Conservation (phyloP, 306 rosid genomes). For the Neltuma alba region DNA sequence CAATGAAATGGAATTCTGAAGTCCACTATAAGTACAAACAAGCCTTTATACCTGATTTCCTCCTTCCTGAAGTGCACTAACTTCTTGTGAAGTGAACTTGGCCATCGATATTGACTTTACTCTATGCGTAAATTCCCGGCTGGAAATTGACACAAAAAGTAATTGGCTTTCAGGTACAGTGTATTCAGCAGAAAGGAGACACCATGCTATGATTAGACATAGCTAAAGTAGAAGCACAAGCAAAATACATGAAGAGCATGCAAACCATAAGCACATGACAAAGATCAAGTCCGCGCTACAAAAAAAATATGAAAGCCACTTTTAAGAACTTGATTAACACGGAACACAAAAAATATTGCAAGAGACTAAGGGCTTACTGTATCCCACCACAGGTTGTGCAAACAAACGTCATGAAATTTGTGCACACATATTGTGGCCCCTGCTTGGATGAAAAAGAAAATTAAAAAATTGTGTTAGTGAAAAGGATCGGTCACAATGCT, state of each 20-base stretch:
- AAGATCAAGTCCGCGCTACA: constrained; percentile 30
- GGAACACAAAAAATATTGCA: neutral
- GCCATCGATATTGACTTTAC: constrained; percentile 96
- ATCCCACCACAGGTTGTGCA: constrained; percentile 95
- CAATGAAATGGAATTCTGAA: constrained; percentile 21
- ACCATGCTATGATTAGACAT: neutral
- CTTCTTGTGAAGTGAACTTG: constrained; percentile 89
- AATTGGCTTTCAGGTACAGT: constrained; percentile 27
- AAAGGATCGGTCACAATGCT: constrained; percentile 27
- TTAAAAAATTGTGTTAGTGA: constrained; percentile 13
- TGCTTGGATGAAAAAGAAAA: constrained; percentile 39
- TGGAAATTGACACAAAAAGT: constrained; percentile 48
- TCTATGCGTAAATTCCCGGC: constrained; percentile 94
- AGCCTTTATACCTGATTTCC: constrained; percentile 76
- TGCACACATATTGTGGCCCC: constrained; percentile 99
- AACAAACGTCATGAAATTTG: constrained; percentile 91
- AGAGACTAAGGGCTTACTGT: constrained; percentile 71
- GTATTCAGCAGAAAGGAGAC: constrained; percentile 26
- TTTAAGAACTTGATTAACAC: constrained; percentile 10
- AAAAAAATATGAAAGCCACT: constrained; percentile 16
- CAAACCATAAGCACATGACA: constrained; percentile 12
- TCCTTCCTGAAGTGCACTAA: constrained; percentile 86
- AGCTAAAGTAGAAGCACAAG: constrained; percentile 14
- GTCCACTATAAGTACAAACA: constrained; percentile 19
- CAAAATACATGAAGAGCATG: constrained; percentile 29